Conservation (phyloP, 768 basidiomycete genomes). For the Hortiboletus flavorubellus region DNA sequence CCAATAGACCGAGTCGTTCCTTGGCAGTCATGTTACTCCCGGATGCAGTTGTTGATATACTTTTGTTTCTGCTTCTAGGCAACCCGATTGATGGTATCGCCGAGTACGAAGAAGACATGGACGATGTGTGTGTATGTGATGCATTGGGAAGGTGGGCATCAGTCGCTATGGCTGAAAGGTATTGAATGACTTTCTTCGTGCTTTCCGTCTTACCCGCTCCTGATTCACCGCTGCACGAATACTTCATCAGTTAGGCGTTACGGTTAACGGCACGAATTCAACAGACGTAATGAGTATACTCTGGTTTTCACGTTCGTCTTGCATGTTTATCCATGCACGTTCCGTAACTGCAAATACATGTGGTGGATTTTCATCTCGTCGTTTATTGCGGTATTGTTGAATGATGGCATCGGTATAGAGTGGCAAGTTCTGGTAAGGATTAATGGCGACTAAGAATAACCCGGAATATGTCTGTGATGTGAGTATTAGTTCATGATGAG, state of each 20-base stretch:
- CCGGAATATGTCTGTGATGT: conserved; percentile 81
- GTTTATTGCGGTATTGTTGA: conserved; percentile 85
- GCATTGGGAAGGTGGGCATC: conserved; percentile 58
- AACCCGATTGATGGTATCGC: conserved; percentile 66
- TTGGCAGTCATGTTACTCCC: conserved; percentile 54
- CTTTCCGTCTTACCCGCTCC: conserved; percentile 99
- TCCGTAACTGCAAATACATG: conserved; percentile 98
- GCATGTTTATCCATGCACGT: conserved; percentile 97
- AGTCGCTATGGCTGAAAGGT: conserved; percentile 94
- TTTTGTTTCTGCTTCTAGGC: conserved; percentile 62
- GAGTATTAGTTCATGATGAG: conserved; percentile 11
- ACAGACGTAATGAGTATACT: conserved; percentile 96
- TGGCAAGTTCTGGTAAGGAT: conserved; percentile 91
- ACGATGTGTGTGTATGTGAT: conserved; percentile 67
- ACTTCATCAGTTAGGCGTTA: conserved; percentile 10
- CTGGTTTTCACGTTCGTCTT: conserved; percentile 94
- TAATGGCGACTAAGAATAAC: conserved; percentile 96
- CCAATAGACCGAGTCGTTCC: conserved; percentile 80
- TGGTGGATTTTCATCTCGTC: conserved; percentile 89
- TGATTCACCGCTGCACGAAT: conserved; percentile 77
- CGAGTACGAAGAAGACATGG: conserved; percentile 50
- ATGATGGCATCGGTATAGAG: conserved; percentile 88
- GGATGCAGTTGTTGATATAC: conserved; percentile 43
- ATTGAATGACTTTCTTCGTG: conserved; percentile 99
- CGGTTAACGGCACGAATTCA: background rate